Percentiles rank a stretch among this genome's conserved stretches.
phyloP scores from a whole-genome alignment of 345 rosid species.

The Eucalyptus curtisii region DNA sequence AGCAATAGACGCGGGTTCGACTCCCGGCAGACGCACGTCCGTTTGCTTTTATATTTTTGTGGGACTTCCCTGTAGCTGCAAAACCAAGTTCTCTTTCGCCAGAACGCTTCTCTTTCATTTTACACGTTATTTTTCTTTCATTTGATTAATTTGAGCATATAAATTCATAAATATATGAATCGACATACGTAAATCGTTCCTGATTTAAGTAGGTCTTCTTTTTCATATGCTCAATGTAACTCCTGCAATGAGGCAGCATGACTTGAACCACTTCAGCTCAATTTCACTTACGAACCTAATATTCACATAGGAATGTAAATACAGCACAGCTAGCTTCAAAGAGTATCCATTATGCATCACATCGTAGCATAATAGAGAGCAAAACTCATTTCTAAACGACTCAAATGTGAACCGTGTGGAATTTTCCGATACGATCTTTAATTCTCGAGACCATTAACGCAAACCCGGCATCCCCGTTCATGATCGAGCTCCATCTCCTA shows the following conservation, averaged over 20 bases:
- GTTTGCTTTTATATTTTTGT: background rate
- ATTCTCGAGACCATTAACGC: background rate
- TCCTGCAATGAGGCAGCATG: no score
- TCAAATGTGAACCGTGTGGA: background rate
- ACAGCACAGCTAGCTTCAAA: background rate
- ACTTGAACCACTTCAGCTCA: no score
- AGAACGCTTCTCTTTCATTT: no score
- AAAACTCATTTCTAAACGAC: background rate
- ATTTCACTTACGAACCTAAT: no score
- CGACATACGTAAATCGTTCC: no score
- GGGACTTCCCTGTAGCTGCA: no score
- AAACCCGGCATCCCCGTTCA: background rate
- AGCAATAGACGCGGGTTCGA: constrained; percentile 74
- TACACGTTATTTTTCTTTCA: no score
- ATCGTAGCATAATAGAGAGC: background rate
- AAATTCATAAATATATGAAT: no score
- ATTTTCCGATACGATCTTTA: background rate
- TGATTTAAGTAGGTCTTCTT: no score
- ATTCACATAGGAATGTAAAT: background rate
- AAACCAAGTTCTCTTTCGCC: no score
- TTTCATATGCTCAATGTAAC: no score
- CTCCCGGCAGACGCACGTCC: constrained; percentile 60
- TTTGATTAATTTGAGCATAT: no score
- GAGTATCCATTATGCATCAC: background rate
- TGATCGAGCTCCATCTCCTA: background rate